Conservation (phyloP, 139 green algal species). For the Diplosphaera chodatii region DNA sequence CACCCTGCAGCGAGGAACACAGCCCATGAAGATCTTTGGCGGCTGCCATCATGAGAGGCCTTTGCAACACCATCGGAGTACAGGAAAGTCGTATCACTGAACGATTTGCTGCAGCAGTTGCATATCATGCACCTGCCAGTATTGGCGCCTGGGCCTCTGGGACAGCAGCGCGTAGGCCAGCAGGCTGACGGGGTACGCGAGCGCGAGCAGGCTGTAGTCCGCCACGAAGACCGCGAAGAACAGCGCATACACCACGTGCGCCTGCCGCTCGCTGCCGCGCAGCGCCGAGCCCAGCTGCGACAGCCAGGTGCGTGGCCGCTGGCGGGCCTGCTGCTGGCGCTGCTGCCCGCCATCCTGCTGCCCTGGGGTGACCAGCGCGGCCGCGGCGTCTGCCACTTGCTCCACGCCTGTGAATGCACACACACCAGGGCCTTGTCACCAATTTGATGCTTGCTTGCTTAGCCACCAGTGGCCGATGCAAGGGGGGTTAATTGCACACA, state of each 20-base stretch:
- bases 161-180: constrained; percentile 51
- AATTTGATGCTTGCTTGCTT: too few relatives aligned
- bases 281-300: not conserved
- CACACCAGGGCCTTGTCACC: too few relatives aligned
- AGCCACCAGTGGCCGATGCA: too few relatives aligned
- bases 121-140: constrained; percentile 47
- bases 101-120: too few relatives aligned
- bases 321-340: constrained; percentile 8
- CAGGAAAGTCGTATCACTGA: too few relatives aligned
- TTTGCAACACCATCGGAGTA: too few relatives aligned
- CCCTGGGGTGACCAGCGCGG: not conserved
- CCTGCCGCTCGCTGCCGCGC: constrained; percentile 27
- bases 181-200: constrained; percentile 37
- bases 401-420: not conserved
- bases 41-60: too few relatives aligned
- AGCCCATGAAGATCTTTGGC: too few relatives aligned
- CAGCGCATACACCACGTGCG: constrained; percentile 35
- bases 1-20: constrained; percentile 19
- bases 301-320: not conserved
- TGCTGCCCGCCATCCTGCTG: not conserved
- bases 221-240: constrained; percentile 47
- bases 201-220: constrained; percentile 43
- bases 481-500: not conserved
- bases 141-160: constrained; percentile 21
- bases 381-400: not conserved